Percentiles rank a stretch among this genome's conserved stretches.
These are phyloP conservation scores for Heritiera littoralis DNA, from an alignment of 345 rosid genomes.

Conservation along the genomic window DNA sequence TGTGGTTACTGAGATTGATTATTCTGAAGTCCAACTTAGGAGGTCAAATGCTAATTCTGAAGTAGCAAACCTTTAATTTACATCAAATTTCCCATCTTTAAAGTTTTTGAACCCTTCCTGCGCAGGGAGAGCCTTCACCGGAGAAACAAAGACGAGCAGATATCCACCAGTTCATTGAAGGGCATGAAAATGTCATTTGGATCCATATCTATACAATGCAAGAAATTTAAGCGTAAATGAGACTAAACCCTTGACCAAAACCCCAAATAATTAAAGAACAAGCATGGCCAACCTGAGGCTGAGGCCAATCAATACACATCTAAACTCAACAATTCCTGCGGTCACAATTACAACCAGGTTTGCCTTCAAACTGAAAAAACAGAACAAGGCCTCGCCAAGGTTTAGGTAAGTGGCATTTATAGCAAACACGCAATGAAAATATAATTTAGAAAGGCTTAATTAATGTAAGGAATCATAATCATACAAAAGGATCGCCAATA, in stretches of 20 bases:
- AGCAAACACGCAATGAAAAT: background rate
- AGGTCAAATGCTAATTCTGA: conserved; percentile 18
- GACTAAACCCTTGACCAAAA: background rate
- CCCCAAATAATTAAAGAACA: too few species aligned
- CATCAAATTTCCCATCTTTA: background rate
- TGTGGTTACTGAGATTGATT: conserved; percentile 30
- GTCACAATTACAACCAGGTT: background rate
- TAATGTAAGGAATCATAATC: background rate
- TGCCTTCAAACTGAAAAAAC: background rate
- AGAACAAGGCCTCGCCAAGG: too few species aligned
- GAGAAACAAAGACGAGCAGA: conserved; percentile 27
- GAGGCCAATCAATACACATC: too few species aligned
- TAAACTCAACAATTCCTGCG: too few species aligned
- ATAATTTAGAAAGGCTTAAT: background rate
- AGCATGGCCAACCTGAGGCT: too few species aligned
- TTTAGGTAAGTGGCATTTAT: too few species aligned
- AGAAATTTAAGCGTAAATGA: too few species aligned
- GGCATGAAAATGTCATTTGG: background rate
- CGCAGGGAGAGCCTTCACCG: conserved; percentile 22
- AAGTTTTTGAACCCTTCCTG: background rate
- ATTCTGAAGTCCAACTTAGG: conserved; percentile 15
- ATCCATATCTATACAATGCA: background rate
- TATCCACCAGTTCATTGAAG: conserved; percentile 19
- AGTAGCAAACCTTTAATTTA: background rate
- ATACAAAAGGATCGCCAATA: too few species aligned